Evolutionary conservation across 2,329 filamentous ascomycete genomes (phyloP), one percentile per base, ranked within the genome.

Genomic region (Lasiodiplodia citricola): DNA sequence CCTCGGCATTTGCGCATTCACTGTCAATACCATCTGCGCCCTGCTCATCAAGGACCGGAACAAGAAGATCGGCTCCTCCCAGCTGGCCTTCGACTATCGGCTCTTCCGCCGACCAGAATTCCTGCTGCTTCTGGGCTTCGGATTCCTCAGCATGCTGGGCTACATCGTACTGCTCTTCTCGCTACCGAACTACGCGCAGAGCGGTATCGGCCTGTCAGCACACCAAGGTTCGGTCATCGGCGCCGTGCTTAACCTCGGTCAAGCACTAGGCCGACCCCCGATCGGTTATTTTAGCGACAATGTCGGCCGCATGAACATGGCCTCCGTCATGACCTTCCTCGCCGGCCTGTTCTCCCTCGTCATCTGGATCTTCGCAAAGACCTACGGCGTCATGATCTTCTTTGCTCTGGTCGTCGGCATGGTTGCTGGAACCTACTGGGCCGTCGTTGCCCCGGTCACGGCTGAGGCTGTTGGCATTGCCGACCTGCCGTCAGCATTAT

Each of bases 151-250:
- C 70, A 88, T 94, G 80, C 80, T 95, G 16, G 91, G 86, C 5
- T 95, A 95, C 73, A 85, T 92, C 31, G 90, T 93, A 4, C 84
- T 94, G n/a, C 85, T 94, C 55, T 95, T 94, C 79, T 91, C 88
- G 13, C 81, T 94, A 56, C 89, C 92, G 16, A 92, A 90, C 76
- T 95, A 93, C 75, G 90, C 90, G 47, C 85, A 87, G 68, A 85
- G 85, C 4, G 60, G 60, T 21, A 87, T 94, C 54, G 92, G 92
- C 1, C 85, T 94, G 37, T 84, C 84, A 0, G 83, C 91, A 2
- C 84, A 86, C 5, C 88, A 94, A 74, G 92, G 90, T 7, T 89
- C 89, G 0, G 83, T 93, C 18, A 84, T 93, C 56, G 90, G 88
- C n/a, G 92, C 92, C 4, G 79, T 94, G 47, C 85, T 94, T 73